phyloP scores from a whole-genome alignment of 345 rosid genomes.

The Pistacia vera region DNA sequence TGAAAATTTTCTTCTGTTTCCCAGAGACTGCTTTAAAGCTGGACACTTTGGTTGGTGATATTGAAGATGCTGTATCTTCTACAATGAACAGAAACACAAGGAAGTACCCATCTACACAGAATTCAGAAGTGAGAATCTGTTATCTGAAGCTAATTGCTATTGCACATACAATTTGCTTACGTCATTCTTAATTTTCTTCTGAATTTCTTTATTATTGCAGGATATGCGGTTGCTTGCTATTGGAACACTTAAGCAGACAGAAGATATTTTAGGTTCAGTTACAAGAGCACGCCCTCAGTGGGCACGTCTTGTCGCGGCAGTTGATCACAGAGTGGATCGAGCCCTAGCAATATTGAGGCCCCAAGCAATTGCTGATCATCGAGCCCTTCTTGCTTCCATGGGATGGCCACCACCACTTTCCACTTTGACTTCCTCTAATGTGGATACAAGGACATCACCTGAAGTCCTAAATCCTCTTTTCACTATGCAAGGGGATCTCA shows the following conservation, averaged over 20 bases:
- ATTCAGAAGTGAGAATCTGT: slow-evolving; percentile 61
- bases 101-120: slow-evolving; percentile 44
- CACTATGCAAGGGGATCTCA: slow-evolving; percentile 78
- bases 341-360: slow-evolving; percentile 89
- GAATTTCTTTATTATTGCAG: slow-evolving; percentile 41
- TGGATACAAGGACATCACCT: slow-evolving; percentile 48
- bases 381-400: slow-evolving; percentile 76
- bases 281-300: slow-evolving; percentile 72
- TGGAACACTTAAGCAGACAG: slow-evolving; percentile 55
- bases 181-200: background rate
- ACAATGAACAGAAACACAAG: slow-evolving; percentile 58
- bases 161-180: background rate
- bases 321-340: slow-evolving; percentile 91
- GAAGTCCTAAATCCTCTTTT: slow-evolving; percentile 71
- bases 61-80: slow-evolving; percentile 89
- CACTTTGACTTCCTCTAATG: slow-evolving; percentile 48
- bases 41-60: slow-evolving; percentile 78
- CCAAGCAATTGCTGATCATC: slow-evolving; percentile 87
- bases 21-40: slow-evolving; percentile 91
- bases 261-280: slow-evolving; percentile 65
- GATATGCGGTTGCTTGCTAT: slow-evolving; percentile 63
- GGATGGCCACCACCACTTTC: slow-evolving; percentile 95
- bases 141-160: slow-evolving; percentile 14
- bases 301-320: slow-evolving; percentile 75
- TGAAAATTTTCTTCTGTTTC: slow-evolving; percentile 25